A percentile compares a stretch with the other conserved stretches of the same genome.
Conservation (phyloP, 805 yeast species). For the Wickerhamiella kazuoi region DNA sequence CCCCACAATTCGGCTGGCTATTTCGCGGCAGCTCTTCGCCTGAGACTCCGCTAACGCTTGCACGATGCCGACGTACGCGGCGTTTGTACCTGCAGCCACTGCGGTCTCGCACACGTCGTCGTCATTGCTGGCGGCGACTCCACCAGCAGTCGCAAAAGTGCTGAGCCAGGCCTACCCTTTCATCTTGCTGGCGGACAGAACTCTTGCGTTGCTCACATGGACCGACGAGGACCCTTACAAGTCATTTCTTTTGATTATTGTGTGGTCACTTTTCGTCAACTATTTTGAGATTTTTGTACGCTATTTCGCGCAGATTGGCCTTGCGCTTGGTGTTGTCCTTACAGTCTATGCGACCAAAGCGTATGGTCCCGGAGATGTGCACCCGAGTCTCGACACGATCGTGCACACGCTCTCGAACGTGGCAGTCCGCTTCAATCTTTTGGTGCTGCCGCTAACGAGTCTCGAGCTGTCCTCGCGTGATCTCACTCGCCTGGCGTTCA, state of each 20-base stretch:
- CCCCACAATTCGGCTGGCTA: too few species aligned
- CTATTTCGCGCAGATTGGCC: slow-evolving; percentile 67
- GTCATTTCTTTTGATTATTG: slow-evolving; percentile 41
- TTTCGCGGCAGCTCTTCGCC: too few species aligned
- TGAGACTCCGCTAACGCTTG: too few species aligned
- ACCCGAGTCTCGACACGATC: slow-evolving; percentile 77
- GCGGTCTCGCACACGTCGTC: slow-evolving; percentile 38
- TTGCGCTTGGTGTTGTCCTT: slow-evolving; percentile 39
- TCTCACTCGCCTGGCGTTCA: slow-evolving; percentile 59
- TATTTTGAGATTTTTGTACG: slow-evolving; percentile 62
- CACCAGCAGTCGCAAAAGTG: slow-evolving; percentile 76
- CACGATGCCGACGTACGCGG: slow-evolving; percentile 21
- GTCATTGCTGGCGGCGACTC: slow-evolving; percentile 74
- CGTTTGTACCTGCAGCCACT: slow-evolving; percentile 21
- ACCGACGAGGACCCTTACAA: slow-evolving; percentile 71
- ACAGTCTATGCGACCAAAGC: slow-evolving; percentile 17
- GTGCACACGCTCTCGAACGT: slow-evolving; percentile 60
- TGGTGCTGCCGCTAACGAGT: slow-evolving; percentile 63
- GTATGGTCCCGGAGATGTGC: slow-evolving; percentile 30
- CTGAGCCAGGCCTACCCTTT: slow-evolving; percentile 74
- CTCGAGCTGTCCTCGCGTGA: slow-evolving; percentile 59
- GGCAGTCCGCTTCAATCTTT: slow-evolving; percentile 55
- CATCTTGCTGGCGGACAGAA: slow-evolving; percentile 49
- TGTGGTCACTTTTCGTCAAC: slow-evolving; percentile 41
- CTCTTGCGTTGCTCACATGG: slow-evolving; percentile 72